Evolutionary conservation across 2,329 filamentous ascomycete species (phyloP), one percentile per base, ranked within the genome.

Genomic region (Claviceps purpurea): DNA sequence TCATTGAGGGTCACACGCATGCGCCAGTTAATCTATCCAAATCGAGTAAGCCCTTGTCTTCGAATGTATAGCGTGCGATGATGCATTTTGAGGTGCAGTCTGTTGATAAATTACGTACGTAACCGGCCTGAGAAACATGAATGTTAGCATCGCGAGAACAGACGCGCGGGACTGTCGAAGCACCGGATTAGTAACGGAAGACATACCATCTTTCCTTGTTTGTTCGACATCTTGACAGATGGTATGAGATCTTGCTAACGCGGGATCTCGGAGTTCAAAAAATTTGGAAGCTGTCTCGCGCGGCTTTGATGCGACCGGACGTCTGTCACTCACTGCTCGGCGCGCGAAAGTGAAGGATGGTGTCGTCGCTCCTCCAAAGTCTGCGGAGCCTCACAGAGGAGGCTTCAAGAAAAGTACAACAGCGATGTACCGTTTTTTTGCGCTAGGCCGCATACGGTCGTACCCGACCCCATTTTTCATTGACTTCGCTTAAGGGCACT

Each of bases 141-240:
- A 70, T 67, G 77, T 87, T 74, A 85, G 82, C 75, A 72, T 70
- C 70, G 78, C 73, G 76, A 78, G 69, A 64, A 64, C 14, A n/a
- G 22, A 37, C 18, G 39, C 38, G 43, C 24, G 39, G 20, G 16
- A 40, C 20, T 37, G 30, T 34, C 41, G 26, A 70, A 65, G 69
- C 66, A 65, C 58, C 53, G 67, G 63, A 67, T 61, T 67, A 62
- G 50, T 60, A 62, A 62, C 42, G 61, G 22, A 62, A 58, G 61
- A 56, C 88, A 79, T 77, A 97, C 93, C 93, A 98, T 97, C 80
- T 98, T 97, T 73, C 93, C 93, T 73, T 96, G 90, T 73, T 95
- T 95, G 80, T 95, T 70, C 55, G 67, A 66, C 68, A 69, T 69
- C 34, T 65, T 68, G 60, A 37, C 44, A 51, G 52, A 48, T 51